phyloP scores from a whole-genome alignment of 345 rosid species.

The Salix exigua region DNA sequence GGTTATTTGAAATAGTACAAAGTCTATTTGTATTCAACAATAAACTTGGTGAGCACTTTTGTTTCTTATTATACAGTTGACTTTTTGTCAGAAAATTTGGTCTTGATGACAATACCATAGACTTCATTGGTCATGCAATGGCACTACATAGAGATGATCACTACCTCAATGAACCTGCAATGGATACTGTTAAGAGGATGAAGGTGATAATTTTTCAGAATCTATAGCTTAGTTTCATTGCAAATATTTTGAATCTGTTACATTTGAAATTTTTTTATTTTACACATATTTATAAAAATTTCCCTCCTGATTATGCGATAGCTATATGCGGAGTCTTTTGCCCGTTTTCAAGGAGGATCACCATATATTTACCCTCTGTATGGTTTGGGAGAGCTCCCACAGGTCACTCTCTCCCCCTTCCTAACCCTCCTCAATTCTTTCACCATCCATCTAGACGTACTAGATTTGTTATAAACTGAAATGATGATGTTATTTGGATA shows the following conservation, averaged over 20 bases:
- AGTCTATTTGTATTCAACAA: background rate
- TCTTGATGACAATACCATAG: slow-evolving; percentile 81
- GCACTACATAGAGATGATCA: slow-evolving; percentile 89
- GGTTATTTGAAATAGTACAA: background rate
- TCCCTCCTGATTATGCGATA: slow-evolving; percentile 26
- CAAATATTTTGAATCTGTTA: background rate
- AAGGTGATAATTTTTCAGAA: slow-evolving; percentile 46
- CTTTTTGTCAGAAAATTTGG: slow-evolving; percentile 67
- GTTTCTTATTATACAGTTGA: background rate
- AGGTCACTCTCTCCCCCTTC: slow-evolving; percentile 41
- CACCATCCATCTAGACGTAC: background rate
- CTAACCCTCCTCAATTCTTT: background rate
- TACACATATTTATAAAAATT: background rate
- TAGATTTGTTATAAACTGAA: background rate
- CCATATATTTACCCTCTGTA: slow-evolving; percentile 94
- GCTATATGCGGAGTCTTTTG: slow-evolving; percentile 89
- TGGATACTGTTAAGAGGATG: slow-evolving; percentile 92
- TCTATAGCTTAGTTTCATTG: background rate
- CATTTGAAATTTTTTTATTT: slow-evolving; percentile 3
- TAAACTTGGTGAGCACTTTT: background rate
- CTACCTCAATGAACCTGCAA: slow-evolving; percentile 81
- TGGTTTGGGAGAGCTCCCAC: slow-evolving; percentile 97
- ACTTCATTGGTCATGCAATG: slow-evolving; percentile 94
- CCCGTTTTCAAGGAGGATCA: slow-evolving; percentile 98
- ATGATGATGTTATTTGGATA: background rate